Conservation (phyloP, 306 rosid species). For the Cucumis cinereus region DNA sequence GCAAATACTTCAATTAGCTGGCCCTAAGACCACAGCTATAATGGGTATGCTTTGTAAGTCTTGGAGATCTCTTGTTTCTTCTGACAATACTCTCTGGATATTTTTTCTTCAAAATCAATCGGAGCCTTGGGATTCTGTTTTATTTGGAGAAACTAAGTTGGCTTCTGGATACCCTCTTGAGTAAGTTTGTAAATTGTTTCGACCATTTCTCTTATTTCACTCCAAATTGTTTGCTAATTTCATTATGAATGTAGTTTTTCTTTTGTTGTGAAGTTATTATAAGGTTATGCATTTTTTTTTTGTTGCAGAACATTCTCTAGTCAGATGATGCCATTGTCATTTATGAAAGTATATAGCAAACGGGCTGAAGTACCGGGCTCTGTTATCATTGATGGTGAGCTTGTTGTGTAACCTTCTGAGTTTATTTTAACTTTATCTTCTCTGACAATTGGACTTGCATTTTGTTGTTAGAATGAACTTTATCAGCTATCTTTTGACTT, state of each 20-base stretch:
- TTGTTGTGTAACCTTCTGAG: not conserved
- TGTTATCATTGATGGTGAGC: slow-evolving; percentile 70
- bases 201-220: too few species aligned
- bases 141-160: slow-evolving; percentile 9
- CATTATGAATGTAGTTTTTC: too few species aligned
- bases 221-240: too few species aligned
- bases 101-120: slow-evolving; percentile 7
- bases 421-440: not conserved
- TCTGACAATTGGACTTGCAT: not conserved
- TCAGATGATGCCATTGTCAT: slow-evolving; percentile 33
- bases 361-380: slow-evolving; percentile 57
- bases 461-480: not conserved
- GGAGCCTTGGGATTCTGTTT: slow-evolving; percentile 10
- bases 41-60: slow-evolving; percentile 6
- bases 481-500: too few species aligned
- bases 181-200: slow-evolving; percentile 18
- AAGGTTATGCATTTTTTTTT: not conserved
- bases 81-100: slow-evolving; percentile 4
- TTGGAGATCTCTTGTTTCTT: slow-evolving; percentile 14
- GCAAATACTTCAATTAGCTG: slow-evolving; percentile 42
- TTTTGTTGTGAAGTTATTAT: too few species aligned
- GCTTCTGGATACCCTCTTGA: slow-evolving; percentile 27
- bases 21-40: slow-evolving; percentile 34
- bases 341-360: slow-evolving; percentile 48
- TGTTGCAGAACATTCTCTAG: slow-evolving; percentile 32